Conservation (phyloP, 106 monocot species). For the Chionographis japonica region DNA sequence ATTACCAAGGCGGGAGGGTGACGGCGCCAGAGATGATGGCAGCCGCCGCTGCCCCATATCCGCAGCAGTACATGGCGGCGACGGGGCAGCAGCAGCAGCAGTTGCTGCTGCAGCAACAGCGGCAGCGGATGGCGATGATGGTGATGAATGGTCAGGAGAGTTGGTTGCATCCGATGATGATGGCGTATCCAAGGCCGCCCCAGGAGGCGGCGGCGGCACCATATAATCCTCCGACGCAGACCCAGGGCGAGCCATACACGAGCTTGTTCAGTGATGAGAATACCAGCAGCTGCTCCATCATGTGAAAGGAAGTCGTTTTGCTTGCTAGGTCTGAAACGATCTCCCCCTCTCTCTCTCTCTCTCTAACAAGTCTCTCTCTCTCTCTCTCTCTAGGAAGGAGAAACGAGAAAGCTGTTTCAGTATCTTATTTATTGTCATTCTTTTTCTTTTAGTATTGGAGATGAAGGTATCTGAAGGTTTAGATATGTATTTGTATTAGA, state of each 20-base stretch:
- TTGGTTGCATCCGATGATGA: conserved; percentile 14
- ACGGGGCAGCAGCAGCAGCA: conserved; percentile 13
- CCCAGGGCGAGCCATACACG: conserved; percentile 28
- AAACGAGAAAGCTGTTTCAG: too few relatives aligned
- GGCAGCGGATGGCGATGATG: conserved; percentile 54
- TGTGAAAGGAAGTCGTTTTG: conserved; percentile 27
- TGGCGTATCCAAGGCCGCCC: conserved; percentile 23
- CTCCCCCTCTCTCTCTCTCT: too few relatives aligned
- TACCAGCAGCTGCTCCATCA: conserved; percentile 58
- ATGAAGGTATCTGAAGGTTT: too few relatives aligned
- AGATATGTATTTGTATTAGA: too few relatives aligned
- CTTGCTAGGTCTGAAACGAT: too few relatives aligned
- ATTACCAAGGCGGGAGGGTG: conserved; percentile 17
- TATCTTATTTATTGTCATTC: too few relatives aligned
- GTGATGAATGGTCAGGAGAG: conserved; percentile 50
- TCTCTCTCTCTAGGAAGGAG: too few relatives aligned
- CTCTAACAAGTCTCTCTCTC: too few relatives aligned
- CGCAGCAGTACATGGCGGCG: conserved; percentile 37
- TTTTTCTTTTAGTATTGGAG: too few relatives aligned
- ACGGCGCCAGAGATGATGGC: conserved; percentile 18
- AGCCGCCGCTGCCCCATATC: conserved; percentile 14
- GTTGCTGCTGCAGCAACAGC: conserved; percentile 33
- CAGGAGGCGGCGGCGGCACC: conserved; percentile 11
- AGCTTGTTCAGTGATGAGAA: conserved; percentile 59
- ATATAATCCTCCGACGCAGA: conserved; percentile 23